Percentiles rank a stretch among this genome's conserved stretches.
Evolutionary conservation across 2,329 filamentous ascomycete species (phyloP).

Genomic region (Sclerotinia trifoliorum): DNA sequence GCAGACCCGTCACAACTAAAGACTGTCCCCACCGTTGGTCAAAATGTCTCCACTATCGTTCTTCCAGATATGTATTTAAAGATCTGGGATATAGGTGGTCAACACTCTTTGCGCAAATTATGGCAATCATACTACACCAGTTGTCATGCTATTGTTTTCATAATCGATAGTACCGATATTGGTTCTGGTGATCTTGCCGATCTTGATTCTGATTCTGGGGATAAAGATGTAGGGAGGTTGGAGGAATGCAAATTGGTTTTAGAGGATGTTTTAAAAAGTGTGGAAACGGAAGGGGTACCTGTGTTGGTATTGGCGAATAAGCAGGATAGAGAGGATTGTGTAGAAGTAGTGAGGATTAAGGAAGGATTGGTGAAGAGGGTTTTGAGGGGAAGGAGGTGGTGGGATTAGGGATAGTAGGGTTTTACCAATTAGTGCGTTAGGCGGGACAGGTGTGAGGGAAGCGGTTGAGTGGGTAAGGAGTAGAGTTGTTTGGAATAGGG

Average conservation of each 20-base stretch:
- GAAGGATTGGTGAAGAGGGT: conserved; percentile 94
- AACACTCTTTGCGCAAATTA: conserved; percentile 80
- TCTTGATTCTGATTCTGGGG: conserved; percentile 18
- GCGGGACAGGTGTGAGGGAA: conserved; percentile 81
- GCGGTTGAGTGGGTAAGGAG: conserved; percentile 96
- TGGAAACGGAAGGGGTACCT: conserved; percentile 87
- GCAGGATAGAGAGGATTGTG: conserved; percentile 94
- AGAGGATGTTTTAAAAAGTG: conserved; percentile 83
- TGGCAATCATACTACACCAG: conserved; percentile 96
- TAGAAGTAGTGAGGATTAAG: conserved; percentile 96
- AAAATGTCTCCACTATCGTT: conserved; percentile 90
- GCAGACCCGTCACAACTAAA: conserved; percentile 63
- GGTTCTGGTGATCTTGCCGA: conserved; percentile 60
- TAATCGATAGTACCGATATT: conserved; percentile 93
- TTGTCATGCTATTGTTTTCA: conserved; percentile 96
- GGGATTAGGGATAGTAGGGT: conserved; percentile 89
- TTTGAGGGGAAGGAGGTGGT: conserved; percentile 86
- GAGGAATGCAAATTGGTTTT: conserved; percentile 88
- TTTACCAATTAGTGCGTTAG: conserved; percentile 87
- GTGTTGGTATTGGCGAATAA: conserved; percentile 94
- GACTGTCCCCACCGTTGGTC: conserved; percentile 94
- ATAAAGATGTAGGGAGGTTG: conserved; percentile 57
- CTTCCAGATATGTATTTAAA: conserved; percentile 95
- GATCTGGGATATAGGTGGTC: conserved; percentile 97
- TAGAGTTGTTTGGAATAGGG: conserved; percentile 94